Percentiles rank a stretch among this genome's conserved stretches.
These are phyloP conservation scores for Saturnispora quitensis DNA, from an alignment of 805 yeast genomes.

Conservation along the genomic window DNA sequence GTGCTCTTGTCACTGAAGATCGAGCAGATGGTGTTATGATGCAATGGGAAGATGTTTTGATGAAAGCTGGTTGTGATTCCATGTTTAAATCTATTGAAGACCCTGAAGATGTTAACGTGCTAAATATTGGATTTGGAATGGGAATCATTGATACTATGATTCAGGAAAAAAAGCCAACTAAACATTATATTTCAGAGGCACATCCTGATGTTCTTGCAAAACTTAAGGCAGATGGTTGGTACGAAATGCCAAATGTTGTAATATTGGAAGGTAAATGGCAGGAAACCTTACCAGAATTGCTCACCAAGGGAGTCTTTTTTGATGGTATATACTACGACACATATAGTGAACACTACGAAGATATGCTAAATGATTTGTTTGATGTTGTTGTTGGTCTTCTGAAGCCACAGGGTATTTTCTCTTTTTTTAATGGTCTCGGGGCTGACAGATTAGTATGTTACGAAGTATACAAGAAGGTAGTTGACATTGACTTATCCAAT, in stretches of 20 bases:
- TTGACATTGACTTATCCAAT: slow-evolving; percentile 65
- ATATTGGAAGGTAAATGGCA: slow-evolving; percentile 92
- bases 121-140: slow-evolving; percentile 95
- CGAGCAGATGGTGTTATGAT: slow-evolving; percentile 91
- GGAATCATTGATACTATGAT: slow-evolving; percentile 86
- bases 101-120: slow-evolving; percentile 37
- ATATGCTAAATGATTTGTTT: slow-evolving; percentile 70
- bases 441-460: slow-evolving; percentile 68
- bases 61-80: slow-evolving; percentile 72
- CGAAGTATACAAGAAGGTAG: slow-evolving; percentile 79
- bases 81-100: slow-evolving; percentile 41
- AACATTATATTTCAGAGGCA: slow-evolving; percentile 87
- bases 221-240: slow-evolving; percentile 74
- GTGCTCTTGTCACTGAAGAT: slow-evolving; percentile 62
- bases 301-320: slow-evolving; percentile 61
- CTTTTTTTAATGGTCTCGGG: slow-evolving; percentile 88
- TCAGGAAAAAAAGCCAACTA: slow-evolving; percentile 45
- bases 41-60: slow-evolving; percentile 86
- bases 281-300: slow-evolving; percentile 56
- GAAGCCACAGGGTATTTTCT: slow-evolving; percentile 74
- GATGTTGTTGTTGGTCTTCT: slow-evolving; percentile 75
- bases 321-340: slow-evolving; percentile 94
- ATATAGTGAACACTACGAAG: slow-evolving; percentile 82
- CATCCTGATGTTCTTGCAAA: slow-evolving; percentile 82
- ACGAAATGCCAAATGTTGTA: slow-evolving; percentile 58